These are phyloP conservation scores for Pluteus cervinus DNA, from an alignment of 768 basidiomycete species.

Conservation along the genomic window DNA sequence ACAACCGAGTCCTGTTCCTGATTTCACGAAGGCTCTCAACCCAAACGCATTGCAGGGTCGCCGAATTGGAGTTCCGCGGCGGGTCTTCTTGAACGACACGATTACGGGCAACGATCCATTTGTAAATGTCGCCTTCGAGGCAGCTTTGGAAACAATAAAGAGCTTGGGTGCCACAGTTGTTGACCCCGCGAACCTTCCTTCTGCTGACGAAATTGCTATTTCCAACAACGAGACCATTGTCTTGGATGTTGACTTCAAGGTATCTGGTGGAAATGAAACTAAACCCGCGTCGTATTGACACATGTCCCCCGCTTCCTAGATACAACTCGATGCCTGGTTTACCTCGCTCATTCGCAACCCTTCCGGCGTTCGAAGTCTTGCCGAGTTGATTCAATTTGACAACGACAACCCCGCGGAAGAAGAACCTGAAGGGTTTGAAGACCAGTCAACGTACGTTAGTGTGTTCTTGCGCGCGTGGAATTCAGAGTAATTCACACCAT, in stretches of 20 bases:
- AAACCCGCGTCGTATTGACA: no score
- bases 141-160: constrained; percentile 29
- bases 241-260: constrained; percentile 55
- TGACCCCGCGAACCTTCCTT: constrained; percentile 58
- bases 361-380: constrained; percentile 47
- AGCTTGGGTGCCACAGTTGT: constrained; percentile 45
- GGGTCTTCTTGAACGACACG: constrained; percentile 26
- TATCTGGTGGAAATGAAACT: no score
- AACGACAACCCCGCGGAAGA: constrained; percentile 46
- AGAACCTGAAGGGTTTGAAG: constrained; percentile 29
- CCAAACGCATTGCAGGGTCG: constrained; percentile 41
- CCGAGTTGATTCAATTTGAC: constrained; percentile 55
- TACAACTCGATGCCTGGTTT: constrained; percentile 47
- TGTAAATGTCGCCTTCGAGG: constrained; percentile 32
- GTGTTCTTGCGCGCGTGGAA: constrained; percentile 6
- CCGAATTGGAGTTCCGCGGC: constrained; percentile 49
- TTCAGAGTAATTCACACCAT: background rate
- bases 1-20: constrained; percentile 46
- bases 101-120: constrained; percentile 27
- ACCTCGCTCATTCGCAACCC: constrained; percentile 43
- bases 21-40: constrained; percentile 48
- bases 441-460: constrained; percentile 33
- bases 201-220: constrained; percentile 39
- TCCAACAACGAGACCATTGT: constrained; percentile 53
- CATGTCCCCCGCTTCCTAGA: constrained; percentile 22